These are phyloP conservation scores for Cubamyces lactineus DNA, from an alignment of 768 basidiomycete species.

Conservation along the genomic window DNA sequence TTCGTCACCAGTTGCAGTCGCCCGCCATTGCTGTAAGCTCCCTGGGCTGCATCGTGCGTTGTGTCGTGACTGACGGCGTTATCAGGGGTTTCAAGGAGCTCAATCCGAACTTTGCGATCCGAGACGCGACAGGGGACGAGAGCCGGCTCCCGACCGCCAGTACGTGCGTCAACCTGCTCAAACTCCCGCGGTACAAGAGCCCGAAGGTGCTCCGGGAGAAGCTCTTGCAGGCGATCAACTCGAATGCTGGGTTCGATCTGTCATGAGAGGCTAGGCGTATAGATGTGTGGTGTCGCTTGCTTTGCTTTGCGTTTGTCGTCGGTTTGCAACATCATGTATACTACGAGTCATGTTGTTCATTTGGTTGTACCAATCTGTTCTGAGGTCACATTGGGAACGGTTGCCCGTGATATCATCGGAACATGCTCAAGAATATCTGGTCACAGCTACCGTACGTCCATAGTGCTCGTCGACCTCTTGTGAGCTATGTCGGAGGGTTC, in stretches of 20 bases:
- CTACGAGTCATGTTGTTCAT: not conserved
- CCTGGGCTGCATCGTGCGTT: not conserved
- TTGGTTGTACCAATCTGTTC: too few relatives aligned
- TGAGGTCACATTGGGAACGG: too few relatives aligned
- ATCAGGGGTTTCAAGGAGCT: constrained; percentile 83
- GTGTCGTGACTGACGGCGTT: not conserved
- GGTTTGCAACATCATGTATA: not conserved
- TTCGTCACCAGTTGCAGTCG: constrained; percentile 95
- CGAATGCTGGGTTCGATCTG: constrained; percentile 91
- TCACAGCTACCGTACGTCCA: too few relatives aligned
- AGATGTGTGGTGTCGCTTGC: not conserved
- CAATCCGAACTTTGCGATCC: constrained; percentile 85
- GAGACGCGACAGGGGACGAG: constrained; percentile 77
- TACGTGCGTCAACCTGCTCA: constrained; percentile 91
- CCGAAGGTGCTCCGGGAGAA: constrained; percentile 71
- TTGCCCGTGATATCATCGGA: too few relatives aligned
- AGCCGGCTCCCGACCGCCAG: constrained; percentile 74
- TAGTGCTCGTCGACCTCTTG: too few relatives aligned
- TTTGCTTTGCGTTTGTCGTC: not conserved
- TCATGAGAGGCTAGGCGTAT: constrained; percentile 48
- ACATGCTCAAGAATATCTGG: too few relatives aligned
- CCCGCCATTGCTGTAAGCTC: constrained; percentile 78
- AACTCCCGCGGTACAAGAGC: constrained; percentile 75
- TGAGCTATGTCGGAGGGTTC: too few relatives aligned
- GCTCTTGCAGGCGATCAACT: constrained; percentile 82